These are phyloP conservation scores for Xylariaceae sp. DNA, from an alignment of 2,329 filamentous ascomycete genomes.

Conservation along the genomic window DNA sequence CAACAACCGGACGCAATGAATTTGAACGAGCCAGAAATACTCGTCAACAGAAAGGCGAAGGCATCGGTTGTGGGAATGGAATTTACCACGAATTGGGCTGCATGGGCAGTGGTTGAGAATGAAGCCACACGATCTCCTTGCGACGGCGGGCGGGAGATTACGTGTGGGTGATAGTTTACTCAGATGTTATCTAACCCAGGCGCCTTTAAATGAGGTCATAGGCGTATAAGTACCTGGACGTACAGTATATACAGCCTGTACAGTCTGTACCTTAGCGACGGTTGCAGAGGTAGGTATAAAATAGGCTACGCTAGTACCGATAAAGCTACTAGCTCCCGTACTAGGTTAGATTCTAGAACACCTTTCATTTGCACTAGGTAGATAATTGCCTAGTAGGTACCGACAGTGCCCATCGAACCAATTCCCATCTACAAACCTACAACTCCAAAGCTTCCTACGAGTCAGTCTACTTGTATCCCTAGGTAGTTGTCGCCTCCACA, in stretches of 20 bases:
- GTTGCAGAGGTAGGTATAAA: not conserved
- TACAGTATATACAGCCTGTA: too few species aligned
- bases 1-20: not conserved
- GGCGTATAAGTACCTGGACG: too few species aligned
- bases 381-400: too few species aligned
- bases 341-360: not conserved
- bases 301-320: not conserved
- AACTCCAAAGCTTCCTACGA: too few species aligned
- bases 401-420: too few species aligned
- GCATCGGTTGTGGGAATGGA: conserved; percentile 2
- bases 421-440: too few species aligned
- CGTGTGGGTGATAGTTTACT: not conserved
- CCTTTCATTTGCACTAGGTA: too few species aligned
- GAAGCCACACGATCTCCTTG: not conserved
- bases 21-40: not conserved
- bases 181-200: too few species aligned
- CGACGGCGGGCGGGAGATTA: not conserved
- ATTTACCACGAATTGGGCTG: conserved; percentile 11
- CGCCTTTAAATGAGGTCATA: too few species aligned
- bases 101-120: conserved; percentile 3
- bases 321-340: not conserved
- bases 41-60: conserved; percentile 1
- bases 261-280: not conserved
- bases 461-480: too few species aligned
- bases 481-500: too few species aligned